Percentiles rank a stretch among this genome's conserved stretches.
These are phyloP conservation scores for Mycena alexandri DNA, from an alignment of 768 basidiomycete genomes.

Conservation along the genomic window DNA sequence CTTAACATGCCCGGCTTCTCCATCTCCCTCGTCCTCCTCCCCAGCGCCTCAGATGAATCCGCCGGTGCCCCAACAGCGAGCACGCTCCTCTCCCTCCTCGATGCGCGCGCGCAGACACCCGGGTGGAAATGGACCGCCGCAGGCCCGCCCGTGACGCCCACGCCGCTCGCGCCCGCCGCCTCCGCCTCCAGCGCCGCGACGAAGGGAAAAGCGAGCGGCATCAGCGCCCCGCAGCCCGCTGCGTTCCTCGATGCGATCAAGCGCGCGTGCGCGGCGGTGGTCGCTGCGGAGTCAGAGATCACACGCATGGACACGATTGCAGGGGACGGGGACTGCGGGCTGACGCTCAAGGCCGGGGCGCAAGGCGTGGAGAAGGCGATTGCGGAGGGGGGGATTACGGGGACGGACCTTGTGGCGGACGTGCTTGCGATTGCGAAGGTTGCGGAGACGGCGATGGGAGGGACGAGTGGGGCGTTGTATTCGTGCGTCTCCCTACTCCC, in stretches of 20 bases:
- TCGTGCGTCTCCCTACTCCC: conserved; percentile 67
- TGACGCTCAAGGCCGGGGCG: conserved; percentile 77
- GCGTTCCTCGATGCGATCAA: conserved; percentile 68
- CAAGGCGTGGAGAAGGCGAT: conserved; percentile 75
- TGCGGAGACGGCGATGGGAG: conserved; percentile 90
- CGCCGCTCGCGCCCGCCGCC: conserved; percentile 36
- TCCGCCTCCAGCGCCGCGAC: conserved; percentile 8
- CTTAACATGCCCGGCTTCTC: conserved; percentile 96
- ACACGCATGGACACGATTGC: conserved; percentile 92
- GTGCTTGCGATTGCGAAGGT: conserved; percentile 78
- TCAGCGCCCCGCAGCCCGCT: conserved; percentile 55
- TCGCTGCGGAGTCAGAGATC: conserved; percentile 88
- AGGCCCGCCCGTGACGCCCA: conserved; percentile 49
- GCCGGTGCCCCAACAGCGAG: conserved; percentile 52
- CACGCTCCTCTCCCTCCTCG: conserved; percentile 74
- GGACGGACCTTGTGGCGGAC: conserved; percentile 73
- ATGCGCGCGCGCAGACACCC: conserved; percentile 74
- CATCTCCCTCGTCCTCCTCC: conserved; percentile 83
- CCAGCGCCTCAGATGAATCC: conserved; percentile 53
- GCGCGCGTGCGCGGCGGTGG: conserved; percentile 73
- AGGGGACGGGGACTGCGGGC: conserved; percentile 84
- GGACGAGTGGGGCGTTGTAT: conserved; percentile 91
- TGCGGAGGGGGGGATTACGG: conserved; percentile 65
- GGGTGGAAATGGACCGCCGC: conserved; percentile 89
- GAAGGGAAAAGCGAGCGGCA: conserved; percentile 17